phyloP scores from a whole-genome alignment of 805 yeast genomes.

The Kregervanrija pseudodelftensis region DNA sequence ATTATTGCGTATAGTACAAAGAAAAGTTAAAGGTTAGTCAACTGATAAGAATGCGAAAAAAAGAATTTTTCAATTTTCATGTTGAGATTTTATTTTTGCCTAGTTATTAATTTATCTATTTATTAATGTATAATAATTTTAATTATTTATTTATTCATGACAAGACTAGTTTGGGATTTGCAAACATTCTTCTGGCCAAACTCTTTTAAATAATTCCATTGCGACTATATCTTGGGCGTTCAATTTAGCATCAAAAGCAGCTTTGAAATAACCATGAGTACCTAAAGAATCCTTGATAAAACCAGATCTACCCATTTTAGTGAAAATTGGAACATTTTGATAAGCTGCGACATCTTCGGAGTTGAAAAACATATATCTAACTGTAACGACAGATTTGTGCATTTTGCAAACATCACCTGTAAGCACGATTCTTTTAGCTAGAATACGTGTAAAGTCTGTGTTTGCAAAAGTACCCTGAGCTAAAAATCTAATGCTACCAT shows the following conservation, averaged over 20 bases:
- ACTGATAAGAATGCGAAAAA: background rate
- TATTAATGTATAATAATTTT: background rate
- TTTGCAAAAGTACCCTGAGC: constrained; percentile 90
- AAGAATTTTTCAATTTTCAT: background rate
- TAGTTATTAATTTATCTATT: background rate
- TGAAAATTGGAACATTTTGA: constrained; percentile 86
- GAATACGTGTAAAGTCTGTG: constrained; percentile 74
- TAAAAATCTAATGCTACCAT: constrained; percentile 45
- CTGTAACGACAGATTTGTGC: constrained; percentile 84
- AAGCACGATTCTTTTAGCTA: constrained; percentile 81
- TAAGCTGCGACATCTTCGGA: constrained; percentile 82
- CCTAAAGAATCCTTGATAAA: constrained; percentile 93
- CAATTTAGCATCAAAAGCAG: constrained; percentile 85
- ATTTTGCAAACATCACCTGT: constrained; percentile 96
- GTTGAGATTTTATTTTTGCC: background rate
- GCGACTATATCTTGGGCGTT: constrained; percentile 90
- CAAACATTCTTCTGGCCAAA: constrained; percentile 62
- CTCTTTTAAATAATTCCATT: constrained; percentile 88
- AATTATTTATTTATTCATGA: background rate
- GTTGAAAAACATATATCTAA: constrained; percentile 96
- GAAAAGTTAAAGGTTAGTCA: background rate
- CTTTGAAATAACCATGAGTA: constrained; percentile 97
- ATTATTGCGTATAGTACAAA: background rate
- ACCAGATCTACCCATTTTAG: constrained; percentile 90
- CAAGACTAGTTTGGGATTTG: constrained; percentile 1